phyloP scores from a whole-genome alignment of 2,329 filamentous ascomycete species.

The Aspergillus sp. region DNA sequence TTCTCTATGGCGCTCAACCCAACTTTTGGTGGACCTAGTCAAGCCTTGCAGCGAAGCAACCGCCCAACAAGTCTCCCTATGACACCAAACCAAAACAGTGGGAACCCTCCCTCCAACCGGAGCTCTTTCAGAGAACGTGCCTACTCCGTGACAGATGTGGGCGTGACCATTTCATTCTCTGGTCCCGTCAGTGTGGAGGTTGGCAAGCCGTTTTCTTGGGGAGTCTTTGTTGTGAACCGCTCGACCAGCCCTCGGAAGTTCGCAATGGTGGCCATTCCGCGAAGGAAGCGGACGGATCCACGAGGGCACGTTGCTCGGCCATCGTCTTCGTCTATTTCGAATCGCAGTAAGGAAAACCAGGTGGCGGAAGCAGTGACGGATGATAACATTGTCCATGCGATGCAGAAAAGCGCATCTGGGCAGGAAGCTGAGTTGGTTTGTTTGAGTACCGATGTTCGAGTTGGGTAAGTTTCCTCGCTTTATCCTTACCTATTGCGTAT shows the following conservation, averaged over 20 bases:
- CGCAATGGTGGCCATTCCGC: slow-evolving; percentile 48
- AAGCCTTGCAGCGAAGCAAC: slow-evolving; percentile 39
- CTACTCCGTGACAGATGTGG: slow-evolving; percentile 36
- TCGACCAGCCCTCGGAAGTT: slow-evolving; percentile 49
- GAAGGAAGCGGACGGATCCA: slow-evolving; percentile 36
- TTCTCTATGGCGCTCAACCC: slow-evolving; percentile 43
- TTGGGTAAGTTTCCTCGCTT: slow-evolving; percentile 42
- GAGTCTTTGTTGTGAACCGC: slow-evolving; percentile 54
- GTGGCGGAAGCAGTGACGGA: slow-evolving; percentile 51
- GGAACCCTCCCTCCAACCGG: slow-evolving; percentile 18
- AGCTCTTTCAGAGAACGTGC: slow-evolving; percentile 31
- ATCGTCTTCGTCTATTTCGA: slow-evolving; percentile 40
- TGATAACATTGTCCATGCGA: slow-evolving; percentile 50
- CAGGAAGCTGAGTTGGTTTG: slow-evolving; percentile 50
- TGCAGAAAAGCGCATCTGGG: slow-evolving; percentile 44
- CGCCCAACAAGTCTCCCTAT: slow-evolving; percentile 40
- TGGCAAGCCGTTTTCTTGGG: slow-evolving; percentile 50
- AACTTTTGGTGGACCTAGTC: slow-evolving; percentile 40
- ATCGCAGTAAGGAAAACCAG: slow-evolving; percentile 23
- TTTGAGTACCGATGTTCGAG: slow-evolving; percentile 51
- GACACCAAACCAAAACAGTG: slow-evolving; percentile 16
- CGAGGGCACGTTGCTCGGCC: slow-evolving; percentile 38
- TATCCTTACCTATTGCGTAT: neutral
- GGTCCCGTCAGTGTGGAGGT: slow-evolving; percentile 45
- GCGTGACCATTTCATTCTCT: slow-evolving; percentile 51